A percentile compares a stretch with the other conserved stretches of the same genome.
These are phyloP conservation scores for Lachnellula hyalina DNA, from an alignment of 2,329 filamentous ascomycete species.

Conservation along the genomic window DNA sequence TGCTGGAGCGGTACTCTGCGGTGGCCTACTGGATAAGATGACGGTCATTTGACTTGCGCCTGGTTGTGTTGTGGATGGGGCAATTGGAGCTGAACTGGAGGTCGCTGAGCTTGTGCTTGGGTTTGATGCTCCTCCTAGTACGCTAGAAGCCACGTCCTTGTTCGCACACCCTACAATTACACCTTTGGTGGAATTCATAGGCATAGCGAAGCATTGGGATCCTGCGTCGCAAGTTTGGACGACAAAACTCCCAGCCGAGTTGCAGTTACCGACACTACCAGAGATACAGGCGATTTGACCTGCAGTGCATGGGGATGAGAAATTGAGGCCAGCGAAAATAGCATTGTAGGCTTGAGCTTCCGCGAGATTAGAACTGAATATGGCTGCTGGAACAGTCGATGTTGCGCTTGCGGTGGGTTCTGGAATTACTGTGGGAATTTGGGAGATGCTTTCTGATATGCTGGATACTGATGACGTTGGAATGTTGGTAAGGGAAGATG, in stretches of 20 bases:
- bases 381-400: conserved; percentile 12
- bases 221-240: conserved; percentile 33
- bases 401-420: conserved; percentile 2
- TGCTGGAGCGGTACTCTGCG: too few relatives aligned
- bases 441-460: background rate
- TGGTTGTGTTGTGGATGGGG: background rate
- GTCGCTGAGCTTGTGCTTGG: background rate
- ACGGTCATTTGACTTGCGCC: background rate
- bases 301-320: conserved; percentile 41
- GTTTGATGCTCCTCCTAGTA: conserved; percentile 34
- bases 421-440: background rate
- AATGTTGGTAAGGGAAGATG: conserved; percentile 1
- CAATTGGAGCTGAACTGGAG: background rate
- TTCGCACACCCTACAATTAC: conserved; percentile 46
- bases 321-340: conserved; percentile 26
- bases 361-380: conserved; percentile 29
- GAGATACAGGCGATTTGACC: conserved; percentile 49
- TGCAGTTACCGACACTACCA: conserved; percentile 45
- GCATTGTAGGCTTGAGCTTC: conserved; percentile 25
- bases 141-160: conserved; percentile 34
- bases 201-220: conserved; percentile 47
- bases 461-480: background rate
- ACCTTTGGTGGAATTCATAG: conserved; percentile 44
- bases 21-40: too few relatives aligned
- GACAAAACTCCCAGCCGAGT: conserved; percentile 36